A percentile compares a stretch with the other conserved stretches of the same genome.
Evolutionary conservation across 768 basidiomycete species (phyloP).

Genomic region (Mycena latifolia): DNA sequence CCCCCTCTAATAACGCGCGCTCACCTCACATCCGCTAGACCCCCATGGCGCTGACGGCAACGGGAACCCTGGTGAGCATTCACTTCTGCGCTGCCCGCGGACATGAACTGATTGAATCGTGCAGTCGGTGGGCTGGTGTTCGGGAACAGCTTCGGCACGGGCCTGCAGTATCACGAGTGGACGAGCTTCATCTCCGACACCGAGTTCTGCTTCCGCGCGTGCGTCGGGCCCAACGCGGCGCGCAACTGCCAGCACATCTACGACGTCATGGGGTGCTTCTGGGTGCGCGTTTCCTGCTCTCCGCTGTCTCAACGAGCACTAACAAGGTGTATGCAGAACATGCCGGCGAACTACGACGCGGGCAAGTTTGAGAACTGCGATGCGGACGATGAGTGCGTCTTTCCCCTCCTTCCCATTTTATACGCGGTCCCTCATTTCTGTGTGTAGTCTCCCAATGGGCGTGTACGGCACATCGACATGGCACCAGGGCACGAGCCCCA

Average conservation of each 20-base stretch:
- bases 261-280: conserved; percentile 74
- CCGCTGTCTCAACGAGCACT: neutral
- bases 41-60: conserved; percentile 43
- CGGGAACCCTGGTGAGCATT: conserved; percentile 58
- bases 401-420: too few species aligned
- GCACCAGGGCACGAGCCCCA: conserved; percentile 68
- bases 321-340: conserved; percentile 62
- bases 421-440: neutral
- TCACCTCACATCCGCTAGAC: conserved; percentile 5
- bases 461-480: conserved; percentile 81
- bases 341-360: conserved; percentile 74
- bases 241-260: conserved; percentile 83
- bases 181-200: conserved; percentile 82
- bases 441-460: conserved; percentile 67
- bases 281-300: conserved; percentile 47
- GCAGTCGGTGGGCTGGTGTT: conserved; percentile 80
- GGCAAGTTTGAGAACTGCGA: conserved; percentile 77
- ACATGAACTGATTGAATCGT: conserved; percentile 31
- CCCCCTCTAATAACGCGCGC: conserved; percentile 38
- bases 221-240: conserved; percentile 68
- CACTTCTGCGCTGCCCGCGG: neutral
- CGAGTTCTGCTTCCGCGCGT: conserved; percentile 81
- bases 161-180: conserved; percentile 81
- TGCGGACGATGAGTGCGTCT: conserved; percentile 61
- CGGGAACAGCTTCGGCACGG: conserved; percentile 67